Conservation (phyloP, 2,329 filamentous ascomycete species). For the Ophiostoma montium region DNA sequence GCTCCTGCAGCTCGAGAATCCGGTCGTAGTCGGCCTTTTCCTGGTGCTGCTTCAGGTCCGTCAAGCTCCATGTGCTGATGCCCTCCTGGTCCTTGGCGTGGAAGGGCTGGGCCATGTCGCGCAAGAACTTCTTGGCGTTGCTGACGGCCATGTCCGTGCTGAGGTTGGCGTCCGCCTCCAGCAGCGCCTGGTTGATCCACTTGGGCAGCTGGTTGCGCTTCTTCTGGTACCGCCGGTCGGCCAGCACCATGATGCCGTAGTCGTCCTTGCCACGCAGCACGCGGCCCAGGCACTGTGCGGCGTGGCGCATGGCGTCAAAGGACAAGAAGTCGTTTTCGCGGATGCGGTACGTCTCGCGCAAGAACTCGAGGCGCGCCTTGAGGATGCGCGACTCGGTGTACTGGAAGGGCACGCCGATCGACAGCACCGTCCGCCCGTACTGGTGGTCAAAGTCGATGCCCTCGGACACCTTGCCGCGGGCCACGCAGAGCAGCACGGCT, state of each 20-base stretch:
- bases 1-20: conserved; percentile 46
- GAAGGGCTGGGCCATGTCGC: conserved; percentile 87
- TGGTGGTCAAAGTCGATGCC: conserved; percentile 99
- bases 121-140: conserved; percentile 75
- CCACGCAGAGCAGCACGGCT: conserved; percentile 85
- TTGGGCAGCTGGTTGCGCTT: conserved; percentile 84
- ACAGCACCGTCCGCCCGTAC: conserved; percentile 88
- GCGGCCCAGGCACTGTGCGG: conserved; percentile 87
- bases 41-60: conserved; percentile 44
- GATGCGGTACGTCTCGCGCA: conserved; percentile 95
- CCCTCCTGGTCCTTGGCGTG: conserved; percentile 72
- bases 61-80: conserved; percentile 60
- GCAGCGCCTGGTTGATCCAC: conserved; percentile 84
- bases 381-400: conserved; percentile 96
- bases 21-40: conserved; percentile 56
- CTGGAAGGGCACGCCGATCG: conserved; percentile 95
- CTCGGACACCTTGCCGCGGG: conserved; percentile 91
- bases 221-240: conserved; percentile 84
- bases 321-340: conserved; percentile 95
- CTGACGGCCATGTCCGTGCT: conserved; percentile 93
- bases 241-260: conserved; percentile 98
- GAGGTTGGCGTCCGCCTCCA: conserved; percentile 75
- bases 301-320: conserved; percentile 98
- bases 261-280: conserved; percentile 94
- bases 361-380: conserved; percentile 86